phyloP scores from a whole-genome alignment of 345 rosid genomes.

The Eucalyptus viminalis region DNA sequence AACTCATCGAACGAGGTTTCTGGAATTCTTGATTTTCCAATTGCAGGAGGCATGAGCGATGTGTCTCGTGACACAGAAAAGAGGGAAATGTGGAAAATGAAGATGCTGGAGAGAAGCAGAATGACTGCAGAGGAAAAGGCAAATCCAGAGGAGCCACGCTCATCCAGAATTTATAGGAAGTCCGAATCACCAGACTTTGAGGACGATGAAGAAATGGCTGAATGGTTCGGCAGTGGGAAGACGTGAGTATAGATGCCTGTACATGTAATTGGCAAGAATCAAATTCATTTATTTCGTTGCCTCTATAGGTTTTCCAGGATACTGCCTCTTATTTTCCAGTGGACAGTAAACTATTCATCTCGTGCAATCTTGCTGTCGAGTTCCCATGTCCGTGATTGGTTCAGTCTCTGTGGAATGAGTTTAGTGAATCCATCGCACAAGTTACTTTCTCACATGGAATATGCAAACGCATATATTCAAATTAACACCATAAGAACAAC shows the following conservation, averaged over 20 bases:
- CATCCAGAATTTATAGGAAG: slow-evolving; percentile 4
- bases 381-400: too few relatives aligned
- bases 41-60: slow-evolving; percentile 41
- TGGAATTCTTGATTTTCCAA: slow-evolving; percentile 36
- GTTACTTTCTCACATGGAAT: too few relatives aligned
- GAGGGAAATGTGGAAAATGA: slow-evolving; percentile 40
- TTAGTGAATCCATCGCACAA: too few relatives aligned
- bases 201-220: slow-evolving; percentile 56
- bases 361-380: too few relatives aligned
- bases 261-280: too few relatives aligned
- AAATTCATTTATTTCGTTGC: too few relatives aligned
- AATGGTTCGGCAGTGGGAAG: slow-evolving; percentile 35
- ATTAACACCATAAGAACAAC: neutral
- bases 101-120: slow-evolving; percentile 22
- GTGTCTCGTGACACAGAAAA: slow-evolving; percentile 22
- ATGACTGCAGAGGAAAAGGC: neutral
- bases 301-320: too few relatives aligned
- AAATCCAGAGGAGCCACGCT: neutral
- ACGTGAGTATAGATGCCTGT: neutral
- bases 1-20: slow-evolving; percentile 2
- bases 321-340: too few relatives aligned
- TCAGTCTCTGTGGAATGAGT: too few relatives aligned
- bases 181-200: slow-evolving; percentile 14
- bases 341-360: too few relatives aligned
- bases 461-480: too few relatives aligned